Evolutionary conservation across 1,139 yeast species (phyloP).

Genomic region (Geotrichum candidum): DNA sequence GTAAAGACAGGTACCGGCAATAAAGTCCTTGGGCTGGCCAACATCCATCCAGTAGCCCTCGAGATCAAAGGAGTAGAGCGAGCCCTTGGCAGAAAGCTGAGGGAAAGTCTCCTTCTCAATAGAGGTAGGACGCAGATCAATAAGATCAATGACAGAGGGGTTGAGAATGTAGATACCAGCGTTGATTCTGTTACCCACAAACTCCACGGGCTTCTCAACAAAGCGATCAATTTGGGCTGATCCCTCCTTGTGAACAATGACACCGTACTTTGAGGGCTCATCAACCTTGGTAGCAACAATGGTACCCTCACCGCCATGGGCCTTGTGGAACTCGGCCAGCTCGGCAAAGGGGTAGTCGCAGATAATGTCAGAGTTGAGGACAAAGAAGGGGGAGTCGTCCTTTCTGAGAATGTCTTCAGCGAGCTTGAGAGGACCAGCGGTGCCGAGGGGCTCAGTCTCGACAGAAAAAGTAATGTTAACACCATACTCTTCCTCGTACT

Average conservation of each 20-base stretch:
- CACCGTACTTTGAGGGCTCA: conserved; percentile 99
- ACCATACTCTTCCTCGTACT: conserved; percentile 93
- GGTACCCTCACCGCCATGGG: conserved; percentile 97
- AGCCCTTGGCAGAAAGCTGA: conserved; percentile 77
- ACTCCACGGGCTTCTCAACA: conserved; percentile 98
- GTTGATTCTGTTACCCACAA: conserved; percentile 81
- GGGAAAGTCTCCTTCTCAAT: conserved; percentile 99
- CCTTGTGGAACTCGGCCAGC: conserved; percentile 85
- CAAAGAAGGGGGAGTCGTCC: conserved; percentile 95
- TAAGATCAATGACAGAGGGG: conserved; percentile 94
- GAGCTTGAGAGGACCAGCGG: conserved; percentile 98
- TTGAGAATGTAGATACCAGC: conserved; percentile 96
- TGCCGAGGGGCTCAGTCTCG: conserved; percentile 98
- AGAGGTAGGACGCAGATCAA: conserved; percentile 96
- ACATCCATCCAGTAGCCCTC: conserved; percentile 99
- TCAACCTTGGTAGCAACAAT: conserved; percentile 99
- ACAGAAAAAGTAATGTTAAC: conserved; percentile 94
- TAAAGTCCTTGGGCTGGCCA: conserved; percentile 99
- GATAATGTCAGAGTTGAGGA: conserved; percentile 94
- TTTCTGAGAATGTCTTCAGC: conserved; percentile 91
- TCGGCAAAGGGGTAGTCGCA: conserved; percentile 97
- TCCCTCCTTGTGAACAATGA: conserved; percentile 91
- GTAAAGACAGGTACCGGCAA: conserved; percentile 92
- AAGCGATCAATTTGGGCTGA: conserved; percentile 95
- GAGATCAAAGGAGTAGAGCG: conserved; percentile 90